Percentiles rank a stretch among this genome's conserved stretches.
These are phyloP conservation scores for Orbilia javanica DNA, from an alignment of 2,329 filamentous ascomycete species.

Conservation along the genomic window DNA sequence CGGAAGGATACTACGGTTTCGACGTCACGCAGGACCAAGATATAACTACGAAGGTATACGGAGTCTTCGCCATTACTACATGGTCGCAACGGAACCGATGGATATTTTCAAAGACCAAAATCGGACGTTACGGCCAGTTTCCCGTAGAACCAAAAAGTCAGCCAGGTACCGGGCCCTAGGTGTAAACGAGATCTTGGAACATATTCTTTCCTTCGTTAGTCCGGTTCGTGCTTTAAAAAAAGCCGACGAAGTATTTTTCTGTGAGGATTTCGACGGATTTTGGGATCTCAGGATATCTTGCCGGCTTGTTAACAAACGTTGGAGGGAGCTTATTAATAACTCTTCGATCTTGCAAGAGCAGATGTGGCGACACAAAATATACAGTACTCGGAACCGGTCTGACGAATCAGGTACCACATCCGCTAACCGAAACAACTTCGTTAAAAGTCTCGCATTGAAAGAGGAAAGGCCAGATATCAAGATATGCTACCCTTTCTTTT, in stretches of 20 bases:
- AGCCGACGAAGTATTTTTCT: not conserved
- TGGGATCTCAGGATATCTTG: not conserved
- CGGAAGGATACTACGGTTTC: no score
- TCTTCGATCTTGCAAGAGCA: not conserved
- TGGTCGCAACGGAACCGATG: no score
- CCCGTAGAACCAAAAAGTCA: not conserved
- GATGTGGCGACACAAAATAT: not conserved
- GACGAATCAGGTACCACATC: not conserved
- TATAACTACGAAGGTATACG: no score
- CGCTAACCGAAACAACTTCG: not conserved
- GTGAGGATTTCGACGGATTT: not conserved
- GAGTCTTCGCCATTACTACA: no score
- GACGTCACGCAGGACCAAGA: no score
- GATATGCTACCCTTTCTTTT: not conserved
- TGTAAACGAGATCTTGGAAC: constrained; percentile 17
- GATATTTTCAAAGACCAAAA: no score
- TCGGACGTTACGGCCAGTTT: no score
- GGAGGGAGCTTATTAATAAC: constrained; percentile 10
- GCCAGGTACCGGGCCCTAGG: not conserved
- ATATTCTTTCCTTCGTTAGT: constrained; percentile 17
- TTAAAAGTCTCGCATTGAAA: not conserved
- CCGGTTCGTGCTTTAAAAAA: not conserved
- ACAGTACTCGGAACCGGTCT: not conserved
- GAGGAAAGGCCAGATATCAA: not conserved
- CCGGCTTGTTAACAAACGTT: not conserved